Conservation (phyloP, 225 moss, liverwort and hornwort genomes). For the Lunularia cruciata region DNA sequence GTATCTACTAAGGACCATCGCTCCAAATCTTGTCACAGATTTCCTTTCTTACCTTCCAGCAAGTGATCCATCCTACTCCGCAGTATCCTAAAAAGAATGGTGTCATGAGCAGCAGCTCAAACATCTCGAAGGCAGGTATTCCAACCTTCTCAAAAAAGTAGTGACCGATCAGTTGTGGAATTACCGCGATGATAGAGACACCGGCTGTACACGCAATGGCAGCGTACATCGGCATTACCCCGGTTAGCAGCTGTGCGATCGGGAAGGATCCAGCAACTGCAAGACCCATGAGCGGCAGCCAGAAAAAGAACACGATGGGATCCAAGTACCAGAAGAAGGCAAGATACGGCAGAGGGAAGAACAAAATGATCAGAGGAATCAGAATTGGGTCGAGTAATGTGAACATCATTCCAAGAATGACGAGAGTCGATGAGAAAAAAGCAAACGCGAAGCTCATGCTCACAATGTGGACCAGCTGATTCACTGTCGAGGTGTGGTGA, state of each 20-base stretch:
- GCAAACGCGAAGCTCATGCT: slow-evolving; percentile 21
- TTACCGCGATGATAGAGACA: slow-evolving; percentile 4
- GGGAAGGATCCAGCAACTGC: slow-evolving; percentile 22
- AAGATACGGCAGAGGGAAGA: slow-evolving; percentile 38
- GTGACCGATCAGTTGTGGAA: slow-evolving; percentile 28
- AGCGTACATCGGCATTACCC: slow-evolving; percentile 29
- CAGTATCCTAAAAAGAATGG: slow-evolving; percentile 41
- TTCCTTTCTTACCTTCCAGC: slow-evolving; percentile 29
- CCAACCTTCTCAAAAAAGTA: slow-evolving; percentile 29
- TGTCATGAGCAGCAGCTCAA: slow-evolving; percentile 33
- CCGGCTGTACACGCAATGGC: slow-evolving; percentile 26
- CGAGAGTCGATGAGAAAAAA: slow-evolving; percentile 22
- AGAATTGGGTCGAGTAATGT: slow-evolving; percentile 23
- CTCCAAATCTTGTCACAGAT: slow-evolving; percentile 37
- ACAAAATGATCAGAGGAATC: slow-evolving; percentile 30
- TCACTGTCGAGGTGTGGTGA: slow-evolving; percentile 25
- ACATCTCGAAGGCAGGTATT: slow-evolving; percentile 22
- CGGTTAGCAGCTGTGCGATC: slow-evolving; percentile 22
- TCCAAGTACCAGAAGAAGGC: slow-evolving; percentile 40
- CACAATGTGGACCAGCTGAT: slow-evolving; percentile 37
- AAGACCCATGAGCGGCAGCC: slow-evolving; percentile 28
- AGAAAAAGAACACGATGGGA: slow-evolving; percentile 31
- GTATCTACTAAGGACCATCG: slow-evolving; percentile 20
- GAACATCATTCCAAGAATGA: slow-evolving; percentile 32
- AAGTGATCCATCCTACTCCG: slow-evolving; percentile 34